A percentile compares a stretch with the other conserved stretches of the same genome.
Evolutionary conservation across 495 filamentous ascomycete species (phyloP).

Genomic region (Copromyces sp.): DNA sequence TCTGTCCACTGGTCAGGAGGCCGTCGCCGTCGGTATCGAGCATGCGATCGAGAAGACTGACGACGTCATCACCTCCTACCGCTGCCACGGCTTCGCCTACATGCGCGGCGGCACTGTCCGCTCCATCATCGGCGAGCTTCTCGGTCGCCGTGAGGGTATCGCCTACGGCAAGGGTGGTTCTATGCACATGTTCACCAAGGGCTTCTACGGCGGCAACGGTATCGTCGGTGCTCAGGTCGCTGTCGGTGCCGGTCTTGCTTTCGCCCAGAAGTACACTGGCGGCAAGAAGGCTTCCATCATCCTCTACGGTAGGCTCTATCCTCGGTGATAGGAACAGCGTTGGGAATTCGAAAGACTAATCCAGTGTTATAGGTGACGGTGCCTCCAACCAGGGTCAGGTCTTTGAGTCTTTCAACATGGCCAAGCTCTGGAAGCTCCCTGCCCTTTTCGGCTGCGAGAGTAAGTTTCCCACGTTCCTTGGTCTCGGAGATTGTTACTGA

Average conservation of each 20-base stretch:
- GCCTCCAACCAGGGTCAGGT: constrained; percentile 98
- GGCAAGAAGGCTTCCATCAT: constrained; percentile 76
- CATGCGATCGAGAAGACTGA: constrained; percentile 85
- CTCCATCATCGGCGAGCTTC: constrained; percentile 91
- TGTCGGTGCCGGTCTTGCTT: constrained; percentile 91
- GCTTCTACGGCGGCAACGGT: constrained; percentile 97
- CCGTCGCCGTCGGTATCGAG: constrained; percentile 93
- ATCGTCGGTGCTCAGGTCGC: constrained; percentile 98
- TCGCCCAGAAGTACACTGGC: constrained; percentile 88
- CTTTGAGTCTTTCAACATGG: constrained; percentile 99
- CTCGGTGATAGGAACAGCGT: not conserved
- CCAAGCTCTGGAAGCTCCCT: constrained; percentile 95
- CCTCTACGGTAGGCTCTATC: constrained; percentile 56
- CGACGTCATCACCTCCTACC: constrained; percentile 94
- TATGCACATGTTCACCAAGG: constrained; percentile 99
- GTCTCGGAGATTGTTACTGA: not conserved
- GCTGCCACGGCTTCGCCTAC: constrained; percentile 94
- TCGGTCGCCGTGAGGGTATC: constrained; percentile 91
- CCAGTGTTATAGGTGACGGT: constrained; percentile 50
- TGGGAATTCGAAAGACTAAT: constrained; percentile 1
- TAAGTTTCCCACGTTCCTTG: constrained; percentile 36
- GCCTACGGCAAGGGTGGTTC: constrained; percentile 97
- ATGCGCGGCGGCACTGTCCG: constrained; percentile 91
- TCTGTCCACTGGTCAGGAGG: constrained; percentile 94
- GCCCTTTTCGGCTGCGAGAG: constrained; percentile 96